phyloP scores from a whole-genome alignment of 1,284 basidiomycete species.

The Heterobasidion parviporum region DNA sequence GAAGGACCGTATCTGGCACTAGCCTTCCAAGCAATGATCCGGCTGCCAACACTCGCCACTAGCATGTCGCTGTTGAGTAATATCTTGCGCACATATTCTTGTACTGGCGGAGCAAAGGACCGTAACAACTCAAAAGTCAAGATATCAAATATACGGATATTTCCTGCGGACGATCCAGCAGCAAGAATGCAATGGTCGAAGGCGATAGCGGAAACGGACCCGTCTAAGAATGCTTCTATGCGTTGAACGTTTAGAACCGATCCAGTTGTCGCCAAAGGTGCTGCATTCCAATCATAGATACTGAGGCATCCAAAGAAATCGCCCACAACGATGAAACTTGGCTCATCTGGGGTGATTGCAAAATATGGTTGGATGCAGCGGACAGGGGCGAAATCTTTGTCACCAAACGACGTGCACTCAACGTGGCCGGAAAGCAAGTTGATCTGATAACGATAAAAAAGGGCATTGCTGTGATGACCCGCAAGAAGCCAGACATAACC shows the following conservation, averaged over 20 bases:
- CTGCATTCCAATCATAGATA: conserved; percentile 46
- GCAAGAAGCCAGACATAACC: conserved; percentile 27
- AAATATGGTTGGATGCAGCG: conserved; percentile 40
- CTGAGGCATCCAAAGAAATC: conserved; percentile 51
- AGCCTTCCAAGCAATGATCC: conserved; percentile 65
- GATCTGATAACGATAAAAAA: conserved; percentile 38
- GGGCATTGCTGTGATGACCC: conserved; percentile 34
- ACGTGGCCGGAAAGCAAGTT: conserved; percentile 22
- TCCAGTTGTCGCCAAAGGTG: conserved; percentile 8
- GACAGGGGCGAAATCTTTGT: conserved; percentile 39
- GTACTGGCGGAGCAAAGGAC: conserved; percentile 40
- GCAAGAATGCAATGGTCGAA: conserved; percentile 51
- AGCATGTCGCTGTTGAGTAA: conserved; percentile 56
- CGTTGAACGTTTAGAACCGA: conserved; percentile 29
- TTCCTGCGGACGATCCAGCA: conserved; percentile 59
- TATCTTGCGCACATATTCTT: conserved; percentile 52
- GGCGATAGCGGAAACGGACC: conserved; percentile 51
- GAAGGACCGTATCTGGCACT: conserved; percentile 20
- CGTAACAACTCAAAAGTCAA: conserved; percentile 52
- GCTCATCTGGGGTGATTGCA: conserved; percentile 23
- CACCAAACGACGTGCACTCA: conserved; percentile 42
- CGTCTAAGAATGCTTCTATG: conserved; percentile 55
- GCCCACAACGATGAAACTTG: conserved; percentile 47
- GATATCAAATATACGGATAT: conserved; percentile 58
- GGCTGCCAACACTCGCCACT: conserved; percentile 54